These are phyloP conservation scores for Talaromyces sp. DNA, from an alignment of 2,329 filamentous ascomycete species.

Conservation along the genomic window DNA sequence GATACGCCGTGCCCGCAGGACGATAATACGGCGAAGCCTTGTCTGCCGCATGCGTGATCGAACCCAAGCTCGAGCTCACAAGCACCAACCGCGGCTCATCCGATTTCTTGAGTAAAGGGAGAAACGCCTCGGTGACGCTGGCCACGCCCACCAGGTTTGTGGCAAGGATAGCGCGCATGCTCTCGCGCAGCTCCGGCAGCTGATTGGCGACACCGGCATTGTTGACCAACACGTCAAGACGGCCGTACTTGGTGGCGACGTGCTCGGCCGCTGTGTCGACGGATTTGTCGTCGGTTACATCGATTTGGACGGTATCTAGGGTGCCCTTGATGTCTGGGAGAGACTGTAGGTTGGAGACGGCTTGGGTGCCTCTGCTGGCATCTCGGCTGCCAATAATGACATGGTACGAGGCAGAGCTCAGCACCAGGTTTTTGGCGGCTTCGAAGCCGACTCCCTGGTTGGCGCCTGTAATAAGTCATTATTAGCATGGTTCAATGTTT, in stretches of 20 bases:
- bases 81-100: constrained; percentile 34
- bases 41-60: constrained; percentile 24
- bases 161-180: constrained; percentile 28
- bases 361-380: constrained; percentile 10
- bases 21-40: constrained; percentile 20
- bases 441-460: constrained; percentile 12
- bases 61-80: constrained; percentile 32
- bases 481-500: not conserved
- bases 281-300: constrained; percentile 46
- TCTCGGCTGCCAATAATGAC: constrained; percentile 16
- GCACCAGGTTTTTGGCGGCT: constrained; percentile 10
- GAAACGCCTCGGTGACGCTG: constrained; percentile 29
- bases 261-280: constrained; percentile 53
- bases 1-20: constrained; percentile 30
- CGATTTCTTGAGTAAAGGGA: constrained; percentile 26
- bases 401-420: constrained; percentile 15
- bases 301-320: constrained; percentile 28
- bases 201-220: constrained; percentile 16
- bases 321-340: constrained; percentile 8
- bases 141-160: constrained; percentile 37
- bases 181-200: constrained; percentile 14
- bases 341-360: constrained; percentile 6
- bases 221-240: constrained; percentile 24
- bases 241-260: constrained; percentile 49
- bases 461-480: constrained; percentile 1